Conservation (phyloP, 176 grass and related monocot genomes). For the Rhynchospora tenuis region DNA sequence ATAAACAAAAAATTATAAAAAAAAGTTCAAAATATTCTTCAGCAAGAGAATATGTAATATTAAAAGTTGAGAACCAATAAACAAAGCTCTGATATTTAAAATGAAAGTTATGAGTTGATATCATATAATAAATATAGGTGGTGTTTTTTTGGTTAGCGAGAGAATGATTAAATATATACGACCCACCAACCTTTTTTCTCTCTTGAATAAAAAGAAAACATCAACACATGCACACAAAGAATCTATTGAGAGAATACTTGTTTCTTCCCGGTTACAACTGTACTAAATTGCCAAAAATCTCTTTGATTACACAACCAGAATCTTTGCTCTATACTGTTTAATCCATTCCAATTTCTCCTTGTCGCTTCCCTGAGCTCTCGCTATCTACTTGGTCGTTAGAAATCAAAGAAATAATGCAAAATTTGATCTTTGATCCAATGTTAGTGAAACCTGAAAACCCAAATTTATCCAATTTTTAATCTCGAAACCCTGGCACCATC, state of each 20-base stretch:
- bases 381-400: background rate
- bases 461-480: background rate
- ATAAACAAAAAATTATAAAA: background rate
- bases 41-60: background rate
- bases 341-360: background rate
- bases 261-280: background rate
- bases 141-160: background rate
- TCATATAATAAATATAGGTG: background rate
- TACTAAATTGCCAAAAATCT: slow-evolving; percentile 15
- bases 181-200: slow-evolving; percentile 3
- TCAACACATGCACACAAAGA: slow-evolving; percentile 19
- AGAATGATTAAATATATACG: slow-evolving; percentile 8
- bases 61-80: background rate
- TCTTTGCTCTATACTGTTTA: background rate
- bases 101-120: background rate
- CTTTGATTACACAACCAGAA: slow-evolving; percentile 2
- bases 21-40: background rate
- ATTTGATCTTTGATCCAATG: background rate
- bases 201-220: slow-evolving; percentile 8
- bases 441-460: background rate
- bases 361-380: background rate
- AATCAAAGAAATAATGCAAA: background rate
- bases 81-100: background rate
- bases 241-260: slow-evolving; percentile 23
- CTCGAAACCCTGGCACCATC: background rate